Percentiles rank a stretch among this genome's conserved stretches.
These are phyloP conservation scores for Centella asiatica DNA, from an alignment of 129 eudicot species.

Conservation along the genomic window DNA sequence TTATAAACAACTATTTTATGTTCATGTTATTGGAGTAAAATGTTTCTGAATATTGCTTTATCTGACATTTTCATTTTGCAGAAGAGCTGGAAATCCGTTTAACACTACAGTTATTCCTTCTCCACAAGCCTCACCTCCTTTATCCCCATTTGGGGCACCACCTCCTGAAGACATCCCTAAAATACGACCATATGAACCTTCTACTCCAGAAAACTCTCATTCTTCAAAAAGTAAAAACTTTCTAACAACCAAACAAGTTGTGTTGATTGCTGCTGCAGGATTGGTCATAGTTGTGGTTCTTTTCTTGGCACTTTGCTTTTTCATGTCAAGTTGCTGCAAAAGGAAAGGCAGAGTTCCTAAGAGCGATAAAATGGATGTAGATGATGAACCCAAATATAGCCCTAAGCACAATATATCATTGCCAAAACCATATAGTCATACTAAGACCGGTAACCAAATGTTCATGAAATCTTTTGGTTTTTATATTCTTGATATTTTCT, in stretches of 20 bases:
- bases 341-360: conserved; percentile 26
- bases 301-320: conserved; percentile 45
- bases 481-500: neutral
- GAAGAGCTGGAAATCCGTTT: conserved; percentile 80
- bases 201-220: conserved; percentile 23
- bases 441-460: conserved; percentile 31
- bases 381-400: conserved; percentile 21
- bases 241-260: conserved; percentile 19
- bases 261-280: conserved; percentile 49
- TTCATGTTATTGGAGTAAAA: no score
- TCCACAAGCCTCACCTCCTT: conserved; percentile 50
- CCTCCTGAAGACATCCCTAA: conserved; percentile 43
- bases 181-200: conserved; percentile 33
- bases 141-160: conserved; percentile 39
- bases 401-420: conserved; percentile 23
- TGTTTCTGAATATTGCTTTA: no score
- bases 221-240: conserved; percentile 23
- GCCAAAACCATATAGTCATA: conserved; percentile 26
- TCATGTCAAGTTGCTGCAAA: conserved; percentile 45
- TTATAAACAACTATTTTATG: no score
- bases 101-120: conserved; percentile 70
- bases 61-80: conserved; percentile 44
- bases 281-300: conserved; percentile 35
- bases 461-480: neutral
- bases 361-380: conserved; percentile 17